Conservation (phyloP, 2,329 filamentous ascomycete species). For the Alternaria ventricosa region DNA sequence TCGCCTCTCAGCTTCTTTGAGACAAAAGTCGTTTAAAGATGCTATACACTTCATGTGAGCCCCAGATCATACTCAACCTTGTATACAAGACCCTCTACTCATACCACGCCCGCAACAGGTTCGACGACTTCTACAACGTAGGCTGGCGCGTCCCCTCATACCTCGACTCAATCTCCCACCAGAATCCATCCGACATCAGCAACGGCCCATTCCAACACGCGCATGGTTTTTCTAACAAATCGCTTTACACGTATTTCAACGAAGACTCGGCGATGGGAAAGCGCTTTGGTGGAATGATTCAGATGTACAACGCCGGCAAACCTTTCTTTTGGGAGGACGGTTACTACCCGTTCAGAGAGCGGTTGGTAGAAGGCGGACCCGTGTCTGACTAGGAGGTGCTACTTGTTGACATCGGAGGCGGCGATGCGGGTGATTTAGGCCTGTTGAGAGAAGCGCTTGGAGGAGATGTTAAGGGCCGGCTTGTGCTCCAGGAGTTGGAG, state of each 20-base stretch:
- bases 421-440: not conserved
- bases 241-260: constrained; percentile 2
- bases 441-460: not conserved
- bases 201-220: constrained; percentile 16
- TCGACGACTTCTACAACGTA: constrained; percentile 16
- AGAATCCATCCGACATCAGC: constrained; percentile 8
- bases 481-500: constrained; percentile 19
- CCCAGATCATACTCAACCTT: too few relatives aligned
- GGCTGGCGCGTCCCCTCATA: constrained; percentile 16
- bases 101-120: not conserved
- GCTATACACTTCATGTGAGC: not conserved
- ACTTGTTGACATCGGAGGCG: not conserved
- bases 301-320: constrained; percentile 16
- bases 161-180: constrained; percentile 11
- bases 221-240: not conserved
- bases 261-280: constrained; percentile 12
- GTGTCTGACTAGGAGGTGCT: not conserved
- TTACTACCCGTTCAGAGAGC: constrained; percentile 1
- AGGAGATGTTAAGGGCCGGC: not conserved
- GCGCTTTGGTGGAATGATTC: constrained; percentile 16
- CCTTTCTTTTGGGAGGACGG: constrained; percentile 14
- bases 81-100: too few relatives aligned
- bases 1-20: constrained; percentile 12
- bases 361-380: not conserved
- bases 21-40: constrained; percentile 15